Conservation (phyloP, 257 asterid genomes). For the Solanum dulcamara region DNA sequence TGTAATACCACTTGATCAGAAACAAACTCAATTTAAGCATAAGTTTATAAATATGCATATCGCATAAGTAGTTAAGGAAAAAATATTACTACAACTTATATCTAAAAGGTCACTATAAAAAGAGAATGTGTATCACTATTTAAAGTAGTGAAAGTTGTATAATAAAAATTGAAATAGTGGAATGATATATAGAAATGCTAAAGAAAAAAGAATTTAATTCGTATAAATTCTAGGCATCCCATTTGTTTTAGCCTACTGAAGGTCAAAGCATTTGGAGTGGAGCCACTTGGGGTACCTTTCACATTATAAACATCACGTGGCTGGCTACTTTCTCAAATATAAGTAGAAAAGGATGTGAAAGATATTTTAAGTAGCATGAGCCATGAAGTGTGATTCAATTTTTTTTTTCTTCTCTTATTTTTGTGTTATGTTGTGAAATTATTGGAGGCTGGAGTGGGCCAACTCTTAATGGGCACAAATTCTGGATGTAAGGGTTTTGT, state of each 20-base stretch:
- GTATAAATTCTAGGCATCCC: background rate
- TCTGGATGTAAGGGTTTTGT: background rate
- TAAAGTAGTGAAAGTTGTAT: no score
- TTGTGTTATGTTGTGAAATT: background rate
- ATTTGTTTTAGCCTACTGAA: background rate
- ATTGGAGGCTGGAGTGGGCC: background rate
- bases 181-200: background rate
- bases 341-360: background rate
- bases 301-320: background rate
- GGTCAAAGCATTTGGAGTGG: background rate
- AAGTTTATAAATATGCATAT: no score
- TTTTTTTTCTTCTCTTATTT: no score
- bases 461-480: background rate
- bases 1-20: no score
- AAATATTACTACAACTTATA: no score
- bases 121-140: no score
- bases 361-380: background rate
- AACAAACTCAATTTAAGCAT: no score
- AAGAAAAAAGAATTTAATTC: background rate
- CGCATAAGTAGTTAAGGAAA: no score
- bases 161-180: no score
- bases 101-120: no score
- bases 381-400: background rate
- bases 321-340: background rate
- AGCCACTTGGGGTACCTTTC: background rate